Base-by-base conservation (phyloP, 371 early-diverging fungal genomes). In the Mortierella sp. region DNA sequence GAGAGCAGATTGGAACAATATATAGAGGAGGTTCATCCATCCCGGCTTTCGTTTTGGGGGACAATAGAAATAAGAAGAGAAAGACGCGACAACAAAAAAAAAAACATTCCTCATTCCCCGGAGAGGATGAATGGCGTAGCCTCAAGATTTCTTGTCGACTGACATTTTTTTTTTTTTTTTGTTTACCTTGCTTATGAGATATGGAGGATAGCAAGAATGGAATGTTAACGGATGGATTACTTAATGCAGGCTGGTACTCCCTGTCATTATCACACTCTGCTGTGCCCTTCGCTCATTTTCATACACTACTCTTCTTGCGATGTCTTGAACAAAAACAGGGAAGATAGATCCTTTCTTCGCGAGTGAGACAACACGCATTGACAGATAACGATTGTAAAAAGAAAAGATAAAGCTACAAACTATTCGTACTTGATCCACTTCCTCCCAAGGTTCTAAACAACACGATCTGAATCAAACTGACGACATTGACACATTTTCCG, bases 1-100 rank as follows among this genome's bases (percentile, higher is more conserved):
- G 38, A 24, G 68, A 68, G 41, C 38, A 68, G 68, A 68, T 68
- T 68, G 68, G 68, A 68, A 68, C 68, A 38, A 24, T 21, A 8
- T 24, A 6, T 8, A 21, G 21, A 68, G 0, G 8, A 38, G 0
- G 21, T 35, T 41, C 24, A 24, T 68, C 43, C 68, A 41, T 41
- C 68, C 68, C 5, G 41, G 68, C 10, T 38, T 7, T 24, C 18
- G 18, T 35, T 32, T 56, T n/a, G 11, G 5, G 41, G 24, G 38
- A 68, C 41, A 68, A 41, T 68, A 63, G 63, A 35, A 41, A 10
- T 46, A 46, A 44, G 5, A 0, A 11, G 48, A 14, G 48, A 3
- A 41, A 41, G 41, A 41, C 6, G 41, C 0, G 41, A 41, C 7
- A 6, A 0, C 7, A 7, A 14, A 12, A 32, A 4, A 41, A 4